Base-by-base conservation (phyloP, 345 rosid genomes). In the Barbarea vulgaris region DNA sequence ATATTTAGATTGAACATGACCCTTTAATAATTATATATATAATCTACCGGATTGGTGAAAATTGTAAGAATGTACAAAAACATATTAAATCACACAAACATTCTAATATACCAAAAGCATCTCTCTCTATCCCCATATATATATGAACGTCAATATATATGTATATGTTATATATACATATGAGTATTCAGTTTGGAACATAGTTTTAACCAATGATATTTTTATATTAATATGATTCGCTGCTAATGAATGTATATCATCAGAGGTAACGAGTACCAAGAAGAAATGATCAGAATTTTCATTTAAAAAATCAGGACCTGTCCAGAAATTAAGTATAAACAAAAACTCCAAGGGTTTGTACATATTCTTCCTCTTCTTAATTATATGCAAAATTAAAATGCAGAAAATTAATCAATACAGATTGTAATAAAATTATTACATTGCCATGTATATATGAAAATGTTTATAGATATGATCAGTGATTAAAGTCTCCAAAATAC, bases 401-500 rank as follows among this genome's bases (percentile, higher is more conserved):
- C 12, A 67, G 22, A 18, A 9, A 51, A 48, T 1, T 34, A 60
- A 28, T 1, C 44, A 60, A 28, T 0, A 68, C 5, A 34, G 10
- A 36, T 4, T 61, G 10, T 28, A 46, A 6, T 67, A 5, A 27
- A 55, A 31, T 7, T 24, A 12, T 3, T 4, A 55, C 44, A 74
- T 64, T 73, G 28, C 14, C 15, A 66, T 22, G 37, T 44, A 11
- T 52, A 59, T 28, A 11, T 27, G 33, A 70, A 53, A 31, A 72
- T 18, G 48, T 55, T 77, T 34, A 47, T 54, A 63, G 46, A 63
- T 46, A 70, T 55, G 53, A 70, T 55, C 31, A 77, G 77, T 46
- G 69, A 72, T 51, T 64, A 14, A 73, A 44, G 47, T 55, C 55
- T 22, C 79, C 79, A 79, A 79, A 79, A 79, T 79, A 79, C 30